Conservation (phyloP, 495 filamentous ascomycete species). For the Aspergillus panamensis region DNA sequence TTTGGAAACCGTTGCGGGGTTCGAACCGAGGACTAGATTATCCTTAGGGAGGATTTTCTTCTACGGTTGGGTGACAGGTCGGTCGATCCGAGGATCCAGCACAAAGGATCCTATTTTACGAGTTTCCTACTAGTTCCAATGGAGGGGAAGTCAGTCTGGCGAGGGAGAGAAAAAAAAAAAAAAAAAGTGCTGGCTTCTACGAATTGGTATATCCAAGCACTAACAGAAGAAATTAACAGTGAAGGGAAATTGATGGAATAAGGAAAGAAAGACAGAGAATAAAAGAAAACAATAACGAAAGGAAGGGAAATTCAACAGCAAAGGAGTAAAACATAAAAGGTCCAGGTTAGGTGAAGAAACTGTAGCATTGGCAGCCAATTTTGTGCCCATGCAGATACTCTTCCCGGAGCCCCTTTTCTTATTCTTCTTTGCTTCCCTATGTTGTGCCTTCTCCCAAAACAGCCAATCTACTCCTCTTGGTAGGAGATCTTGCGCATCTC, state of each 20-base stretch:
- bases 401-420: neutral
- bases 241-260: conserved; percentile 4
- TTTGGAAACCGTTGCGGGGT: no score
- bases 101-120: neutral
- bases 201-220: conserved; percentile 17
- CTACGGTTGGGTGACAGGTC: no score
- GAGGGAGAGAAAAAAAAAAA: no score
- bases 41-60: no score
- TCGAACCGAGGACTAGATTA: no score
- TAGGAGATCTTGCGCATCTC: conserved; percentile 99
- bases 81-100: neutral
- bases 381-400: no score
- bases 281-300: neutral
- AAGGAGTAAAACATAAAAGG: neutral
- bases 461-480: conserved; percentile 62
- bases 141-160: neutral
- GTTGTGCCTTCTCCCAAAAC: neutral
- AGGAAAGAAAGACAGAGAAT: neutral
- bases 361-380: neutral
- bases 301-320: conserved; percentile 5
- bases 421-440: neutral
- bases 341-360: neutral
- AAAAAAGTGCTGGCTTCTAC: neutral
- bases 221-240: conserved; percentile 3
- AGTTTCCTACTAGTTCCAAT: neutral